These are phyloP conservation scores for Penicillium fimorum DNA, from an alignment of 495 filamentous ascomycete species.

Conservation along the genomic window DNA sequence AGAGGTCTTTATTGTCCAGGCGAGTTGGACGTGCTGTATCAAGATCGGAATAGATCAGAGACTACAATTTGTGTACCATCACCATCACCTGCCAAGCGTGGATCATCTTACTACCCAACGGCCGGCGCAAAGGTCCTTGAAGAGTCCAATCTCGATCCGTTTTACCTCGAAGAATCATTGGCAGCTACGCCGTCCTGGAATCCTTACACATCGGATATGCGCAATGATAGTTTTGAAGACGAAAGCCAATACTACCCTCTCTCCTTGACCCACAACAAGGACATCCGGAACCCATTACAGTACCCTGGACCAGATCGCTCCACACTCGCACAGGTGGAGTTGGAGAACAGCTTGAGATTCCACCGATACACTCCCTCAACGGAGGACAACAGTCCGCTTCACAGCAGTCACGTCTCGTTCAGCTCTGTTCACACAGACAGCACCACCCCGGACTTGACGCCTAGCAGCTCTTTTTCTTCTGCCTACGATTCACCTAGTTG, in stretches of 20 bases:
- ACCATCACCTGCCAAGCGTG: slow-evolving; percentile 33
- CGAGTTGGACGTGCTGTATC: slow-evolving; percentile 36
- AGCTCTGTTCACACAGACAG: slow-evolving; percentile 38
- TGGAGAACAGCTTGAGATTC: slow-evolving; percentile 36
- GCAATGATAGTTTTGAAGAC: slow-evolving; percentile 39
- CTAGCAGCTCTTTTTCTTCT: slow-evolving; percentile 49
- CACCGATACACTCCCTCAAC: slow-evolving; percentile 30
- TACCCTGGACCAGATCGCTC: slow-evolving; percentile 31
- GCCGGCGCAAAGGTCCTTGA: slow-evolving; percentile 32
- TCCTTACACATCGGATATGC: slow-evolving; percentile 27
- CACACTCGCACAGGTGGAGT: slow-evolving; percentile 38
- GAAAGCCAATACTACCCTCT: slow-evolving; percentile 38
- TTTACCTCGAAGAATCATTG: slow-evolving; percentile 46
- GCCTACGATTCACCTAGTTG: slow-evolving; percentile 36
- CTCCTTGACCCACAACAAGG: slow-evolving; percentile 29
- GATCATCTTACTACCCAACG: slow-evolving; percentile 38
- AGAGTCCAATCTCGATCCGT: slow-evolving; percentile 45
- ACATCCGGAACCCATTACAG: slow-evolving; percentile 17
- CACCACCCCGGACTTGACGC: slow-evolving; percentile 42
- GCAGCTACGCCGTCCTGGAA: slow-evolving; percentile 31
- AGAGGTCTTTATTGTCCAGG: slow-evolving; percentile 34
- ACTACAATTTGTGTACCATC: slow-evolving; percentile 35
- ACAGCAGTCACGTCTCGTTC: slow-evolving; percentile 39
- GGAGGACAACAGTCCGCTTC: slow-evolving; percentile 25
- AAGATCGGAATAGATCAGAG: slow-evolving; percentile 38